Evolutionary conservation across 352 stramenopile genomes (phyloP), one percentile per base, ranked within the genome.

Genomic region (Globisporangium splendens): DNA sequence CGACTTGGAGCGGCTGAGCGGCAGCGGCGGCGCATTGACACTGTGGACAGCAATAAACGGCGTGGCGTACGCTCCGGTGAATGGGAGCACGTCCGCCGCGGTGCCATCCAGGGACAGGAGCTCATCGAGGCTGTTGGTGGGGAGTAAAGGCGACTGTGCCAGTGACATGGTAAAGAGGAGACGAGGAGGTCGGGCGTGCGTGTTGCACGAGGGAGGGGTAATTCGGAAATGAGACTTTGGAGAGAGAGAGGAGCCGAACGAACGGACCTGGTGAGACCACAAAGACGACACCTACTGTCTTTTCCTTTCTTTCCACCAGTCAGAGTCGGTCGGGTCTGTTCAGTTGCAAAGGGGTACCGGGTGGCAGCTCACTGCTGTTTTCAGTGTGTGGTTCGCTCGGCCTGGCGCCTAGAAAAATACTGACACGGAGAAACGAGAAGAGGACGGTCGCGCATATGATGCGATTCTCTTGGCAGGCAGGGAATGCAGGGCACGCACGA

Each of bases 81-180:
- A 62, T 7, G 21, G 33, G 14, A 57, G 20, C 21, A 57, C 51
- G 15, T 56, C 35, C 17, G 17, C 14, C 3, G 50, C 8, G 35
- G 49, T 10, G 49, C 28, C 28, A 8, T 57, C 51, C 38, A 57
- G 38, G 6, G 38, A 24, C 21, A 57, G 39, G 21, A 57, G 51
- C 21, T 57, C 51, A 5, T 21, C 28, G 39, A 57, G 17, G 54
- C n/a, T 18, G 13, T 14, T 1, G 31, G n/a, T 15, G 24, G 35
- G 22, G 49, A 46, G 54, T 62, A 62, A 62, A 62, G 56, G 56
- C 56, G 56, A 18, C 11, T 18, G n/a, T 18, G 46, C 56, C 56
- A 62, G 56, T 62, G 56, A 56, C 56, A 62, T 62, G 33, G 39
- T 22, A 21, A 17, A n/a, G 12, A 6, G 18, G n/a, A 35, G 15